Percentiles rank a stretch among this genome's conserved stretches.
phyloP scores from a whole-genome alignment of 345 rosid species.

The Heritiera littoralis region DNA sequence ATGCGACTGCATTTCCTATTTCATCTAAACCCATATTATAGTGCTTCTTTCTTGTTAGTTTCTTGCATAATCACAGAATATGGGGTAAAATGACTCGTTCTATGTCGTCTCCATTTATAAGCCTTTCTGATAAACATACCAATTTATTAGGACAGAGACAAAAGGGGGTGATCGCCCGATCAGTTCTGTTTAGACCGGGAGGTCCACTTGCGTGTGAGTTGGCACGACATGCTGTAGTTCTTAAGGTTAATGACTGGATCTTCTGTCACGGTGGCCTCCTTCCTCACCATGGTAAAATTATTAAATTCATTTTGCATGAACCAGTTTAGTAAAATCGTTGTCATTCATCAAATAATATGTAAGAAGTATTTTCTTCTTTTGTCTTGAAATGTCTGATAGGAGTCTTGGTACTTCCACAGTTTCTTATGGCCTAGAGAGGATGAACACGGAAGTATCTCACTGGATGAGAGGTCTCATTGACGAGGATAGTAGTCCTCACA shows the following conservation, averaged over 20 bases:
- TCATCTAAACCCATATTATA: not conserved
- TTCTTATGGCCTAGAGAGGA: conserved; percentile 81
- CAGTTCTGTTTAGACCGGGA: conserved; percentile 77
- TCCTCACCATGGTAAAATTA: conserved; percentile 77
- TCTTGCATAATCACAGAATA: not conserved
- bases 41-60: conserved; percentile 5
- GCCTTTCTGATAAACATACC: conserved; percentile 28
- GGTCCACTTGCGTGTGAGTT: conserved; percentile 80
- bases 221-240: conserved; percentile 67
- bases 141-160: conserved; percentile 94
- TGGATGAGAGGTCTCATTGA: conserved; percentile 76
- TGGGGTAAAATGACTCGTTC: not conserved
- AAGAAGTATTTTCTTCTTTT: conserved; percentile 3
- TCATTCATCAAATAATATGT: not conserved
- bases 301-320: conserved; percentile 18
- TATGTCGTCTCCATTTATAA: not conserved
- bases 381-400: conserved; percentile 33
- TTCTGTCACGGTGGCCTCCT: conserved; percentile 98
- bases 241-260: conserved; percentile 86
- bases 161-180: conserved; percentile 86
- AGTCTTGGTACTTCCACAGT: conserved; percentile 52
- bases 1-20: conserved; percentile 9
- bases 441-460: conserved; percentile 75
- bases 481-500: conserved; percentile 39
- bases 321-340: not conserved